These are phyloP conservation scores for Barnettozyma siamensis DNA, from an alignment of 805 yeast species.

Conservation along the genomic window DNA sequence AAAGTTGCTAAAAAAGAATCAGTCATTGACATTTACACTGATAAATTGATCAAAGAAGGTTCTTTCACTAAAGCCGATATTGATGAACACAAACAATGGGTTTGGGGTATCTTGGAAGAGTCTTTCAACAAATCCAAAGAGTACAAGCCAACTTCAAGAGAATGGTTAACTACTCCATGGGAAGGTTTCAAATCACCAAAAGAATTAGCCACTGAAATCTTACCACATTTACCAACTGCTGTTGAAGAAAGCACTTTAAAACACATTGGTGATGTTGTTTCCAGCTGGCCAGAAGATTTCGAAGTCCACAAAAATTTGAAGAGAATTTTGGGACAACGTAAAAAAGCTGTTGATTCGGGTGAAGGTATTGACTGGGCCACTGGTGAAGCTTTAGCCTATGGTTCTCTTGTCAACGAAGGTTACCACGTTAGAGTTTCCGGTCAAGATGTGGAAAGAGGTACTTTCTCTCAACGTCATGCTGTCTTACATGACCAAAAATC, in stretches of 20 bases:
- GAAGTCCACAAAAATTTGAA: constrained; percentile 92
- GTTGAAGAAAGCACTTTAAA: constrained; percentile 66
- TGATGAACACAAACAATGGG: constrained; percentile 96
- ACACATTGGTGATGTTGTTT: constrained; percentile 70
- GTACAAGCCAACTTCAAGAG: constrained; percentile 84
- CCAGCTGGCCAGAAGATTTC: constrained; percentile 82
- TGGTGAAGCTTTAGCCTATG: constrained; percentile 98
- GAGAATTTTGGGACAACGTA: constrained; percentile 85
- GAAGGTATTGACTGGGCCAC: constrained; percentile 99
- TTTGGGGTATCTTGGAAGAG: constrained; percentile 90
- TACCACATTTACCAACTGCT: constrained; percentile 95
- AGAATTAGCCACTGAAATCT: constrained; percentile 90
- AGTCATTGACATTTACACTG: constrained; percentile 80
- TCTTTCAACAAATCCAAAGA: constrained; percentile 85
- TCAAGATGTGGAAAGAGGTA: constrained; percentile 99
- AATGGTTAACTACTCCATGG: constrained; percentile 99
- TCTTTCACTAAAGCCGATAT: constrained; percentile 86
- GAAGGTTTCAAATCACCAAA: constrained; percentile 97
- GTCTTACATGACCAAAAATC: constrained; percentile 93
- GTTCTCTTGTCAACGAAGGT: constrained; percentile 88
- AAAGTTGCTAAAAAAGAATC: constrained; percentile 84
- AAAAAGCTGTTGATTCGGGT: constrained; percentile 84
- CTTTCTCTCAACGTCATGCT: constrained; percentile 99
- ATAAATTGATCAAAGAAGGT: constrained; percentile 76
- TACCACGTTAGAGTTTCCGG: constrained; percentile 96